Conservation (phyloP, 2,329 filamentous ascomycete genomes). For the Sporothrix mexicana region DNA sequence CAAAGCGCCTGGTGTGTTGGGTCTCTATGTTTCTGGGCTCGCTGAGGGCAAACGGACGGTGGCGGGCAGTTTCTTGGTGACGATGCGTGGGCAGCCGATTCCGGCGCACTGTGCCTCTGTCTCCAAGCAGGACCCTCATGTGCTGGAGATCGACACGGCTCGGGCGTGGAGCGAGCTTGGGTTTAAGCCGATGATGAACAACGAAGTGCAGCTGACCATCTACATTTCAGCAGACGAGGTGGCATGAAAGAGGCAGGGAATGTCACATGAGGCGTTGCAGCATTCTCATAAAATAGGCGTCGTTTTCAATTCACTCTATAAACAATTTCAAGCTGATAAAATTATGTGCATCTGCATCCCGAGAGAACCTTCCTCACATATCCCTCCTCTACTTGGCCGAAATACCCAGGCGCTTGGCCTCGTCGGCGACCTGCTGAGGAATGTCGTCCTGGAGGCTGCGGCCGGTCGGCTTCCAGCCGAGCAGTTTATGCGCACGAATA, state of each 20-base stretch:
- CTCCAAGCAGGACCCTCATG: constrained; percentile 56
- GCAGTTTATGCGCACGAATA: constrained; percentile 52
- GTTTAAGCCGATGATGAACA: constrained; percentile 75
- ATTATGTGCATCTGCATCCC: too few relatives aligned
- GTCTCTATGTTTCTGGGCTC: constrained; percentile 77
- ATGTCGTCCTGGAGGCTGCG: constrained; percentile 49
- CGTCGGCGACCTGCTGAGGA: constrained; percentile 40
- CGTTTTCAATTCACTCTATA: not conserved
- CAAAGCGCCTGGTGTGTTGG: constrained; percentile 79
- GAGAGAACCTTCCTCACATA: not conserved
- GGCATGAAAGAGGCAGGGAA: not conserved
- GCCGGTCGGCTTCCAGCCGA: constrained; percentile 53
- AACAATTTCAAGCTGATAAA: not conserved
- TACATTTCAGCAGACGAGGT: constrained; percentile 52
- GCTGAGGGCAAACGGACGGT: constrained; percentile 58
- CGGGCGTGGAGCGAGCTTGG: constrained; percentile 78
- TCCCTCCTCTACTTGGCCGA: not conserved
- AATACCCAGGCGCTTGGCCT: constrained; percentile 40
- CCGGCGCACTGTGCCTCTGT: constrained; percentile 69
- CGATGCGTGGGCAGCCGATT: constrained; percentile 73
- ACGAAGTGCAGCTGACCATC: constrained; percentile 75
- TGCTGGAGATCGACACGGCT: constrained; percentile 79
- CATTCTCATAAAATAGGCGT: too few relatives aligned
- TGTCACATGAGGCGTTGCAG: too few relatives aligned
- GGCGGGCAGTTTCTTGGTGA: constrained; percentile 71